Evolutionary conservation across 139 green algal genomes (phyloP).

Genomic region (Closterium sp.): DNA sequence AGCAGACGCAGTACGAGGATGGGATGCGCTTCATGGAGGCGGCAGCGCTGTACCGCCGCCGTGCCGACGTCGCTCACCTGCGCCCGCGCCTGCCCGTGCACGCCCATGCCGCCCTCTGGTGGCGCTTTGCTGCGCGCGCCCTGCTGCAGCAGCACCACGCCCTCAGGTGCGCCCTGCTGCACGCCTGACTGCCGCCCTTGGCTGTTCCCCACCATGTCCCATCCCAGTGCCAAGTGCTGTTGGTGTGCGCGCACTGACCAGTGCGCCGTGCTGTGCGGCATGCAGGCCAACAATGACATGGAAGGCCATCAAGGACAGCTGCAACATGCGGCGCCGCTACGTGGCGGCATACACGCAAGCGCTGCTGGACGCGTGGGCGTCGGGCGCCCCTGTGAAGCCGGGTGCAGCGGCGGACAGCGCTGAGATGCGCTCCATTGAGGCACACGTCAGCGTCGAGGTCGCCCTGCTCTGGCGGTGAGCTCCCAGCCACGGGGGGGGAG

Average conservation of each 20-base stretch:
- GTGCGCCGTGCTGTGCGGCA: background rate
- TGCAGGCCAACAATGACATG: slow-evolving; percentile 19
- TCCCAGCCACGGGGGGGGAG: background rate
- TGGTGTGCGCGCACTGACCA: background rate
- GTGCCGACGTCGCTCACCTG: too few species aligned
- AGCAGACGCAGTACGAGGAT: too few species aligned
- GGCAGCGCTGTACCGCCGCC: too few species aligned
- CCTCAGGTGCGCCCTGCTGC: background rate
- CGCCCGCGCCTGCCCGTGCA: background rate
- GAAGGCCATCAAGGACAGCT: slow-evolving; percentile 1
- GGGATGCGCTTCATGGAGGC: too few species aligned
- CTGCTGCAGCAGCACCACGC: slow-evolving; percentile 12
- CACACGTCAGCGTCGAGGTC: slow-evolving; percentile 28
- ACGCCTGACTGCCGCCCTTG: background rate
- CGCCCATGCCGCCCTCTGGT: slow-evolving; percentile 14
- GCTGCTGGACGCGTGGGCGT: background rate
- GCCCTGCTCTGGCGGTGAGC: slow-evolving; percentile 32
- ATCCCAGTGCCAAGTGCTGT: background rate
- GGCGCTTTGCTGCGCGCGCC: slow-evolving; percentile 31
- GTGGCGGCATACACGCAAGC: background rate
- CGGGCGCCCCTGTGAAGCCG: background rate
- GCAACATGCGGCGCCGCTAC: slow-evolving; percentile 13
- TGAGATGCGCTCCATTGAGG: slow-evolving; percentile 27
- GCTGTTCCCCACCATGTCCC: background rate
- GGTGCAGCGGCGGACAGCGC: background rate